Base-by-base conservation (phyloP, 371 early-diverging fungal species). In the Apophysomyces ossiformis region DNA sequence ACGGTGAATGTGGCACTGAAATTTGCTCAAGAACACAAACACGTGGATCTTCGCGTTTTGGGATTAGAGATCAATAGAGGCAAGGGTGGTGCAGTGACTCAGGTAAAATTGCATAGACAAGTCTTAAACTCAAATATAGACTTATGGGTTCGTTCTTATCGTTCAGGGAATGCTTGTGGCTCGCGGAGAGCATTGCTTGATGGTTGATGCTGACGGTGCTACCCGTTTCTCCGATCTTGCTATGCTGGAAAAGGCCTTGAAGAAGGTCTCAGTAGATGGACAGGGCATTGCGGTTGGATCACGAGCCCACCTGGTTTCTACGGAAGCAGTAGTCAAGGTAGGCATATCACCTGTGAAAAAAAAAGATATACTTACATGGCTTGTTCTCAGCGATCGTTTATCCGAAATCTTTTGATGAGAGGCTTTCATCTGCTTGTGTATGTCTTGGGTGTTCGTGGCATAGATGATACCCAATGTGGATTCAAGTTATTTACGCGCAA, bases 201-300 rank as follows among this genome's bases (percentile, higher is more conserved):
- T 98, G 87, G 96, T 93, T 15, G 98, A 98, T 77, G 97, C 98
- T 0, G 98, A 98, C 77, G 98, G 97, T 21, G 97, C 98, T 0
- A 95, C 96, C 0, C 82, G 83, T 46, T 96, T 96, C 74, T 84
- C 90, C 9, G 97, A 98, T 74, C 67, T 96, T 47, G 88, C 83
- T 16, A 63, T 75, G 44, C 72, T 96, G 66, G 85, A 89, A 18
- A 66, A 56, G 5, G 75, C 82, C 44, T 57, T 90, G 36, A 69
- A 66, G 46, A 68, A 69, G 50, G 72, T 76, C 12, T 67, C 82
- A 36, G 63, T 66, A 18, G 69, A 85, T 35, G 90, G 87, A 0
- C 72, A 76, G 16, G 94, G 87, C 18, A 76, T 96, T 16, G 95
- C 89, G 12, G 83, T 98, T 37, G 98, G 97, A 26, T 95, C 96